Evolutionary conservation across 352 stramenopile genomes (phyloP).

Genomic region (Poterioochromonas sp.): DNA sequence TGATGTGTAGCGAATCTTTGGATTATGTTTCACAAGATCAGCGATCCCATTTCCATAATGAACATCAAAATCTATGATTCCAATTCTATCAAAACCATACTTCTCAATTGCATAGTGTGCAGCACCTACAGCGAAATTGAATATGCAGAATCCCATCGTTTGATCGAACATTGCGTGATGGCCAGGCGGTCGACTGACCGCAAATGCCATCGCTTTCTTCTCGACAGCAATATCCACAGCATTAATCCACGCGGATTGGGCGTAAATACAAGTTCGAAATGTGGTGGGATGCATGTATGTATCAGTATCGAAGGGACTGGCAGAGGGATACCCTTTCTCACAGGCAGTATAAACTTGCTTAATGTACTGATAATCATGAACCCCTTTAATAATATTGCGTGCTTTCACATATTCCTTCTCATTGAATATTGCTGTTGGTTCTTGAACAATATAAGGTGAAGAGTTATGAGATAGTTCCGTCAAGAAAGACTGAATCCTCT

Average conservation of each 20-base stretch:
- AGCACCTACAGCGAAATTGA: conserved; percentile 58
- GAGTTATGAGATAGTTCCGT: too few species aligned
- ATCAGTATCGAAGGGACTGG: conserved; percentile 36
- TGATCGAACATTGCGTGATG: conserved; percentile 62
- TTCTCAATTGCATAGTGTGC: conserved; percentile 19
- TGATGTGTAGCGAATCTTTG: conserved; percentile 13
- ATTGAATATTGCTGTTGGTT: background rate
- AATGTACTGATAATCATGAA: conserved; percentile 38
- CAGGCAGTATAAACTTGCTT: conserved; percentile 26
- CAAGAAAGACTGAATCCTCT: background rate
- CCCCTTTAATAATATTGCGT: conserved; percentile 20
- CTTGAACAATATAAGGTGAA: background rate
- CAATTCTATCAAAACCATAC: conserved; percentile 39
- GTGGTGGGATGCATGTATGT: conserved; percentile 35
- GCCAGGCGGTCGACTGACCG: conserved; percentile 67
- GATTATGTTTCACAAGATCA: conserved; percentile 38
- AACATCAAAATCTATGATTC: conserved; percentile 49
- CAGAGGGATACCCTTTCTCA: background rate
- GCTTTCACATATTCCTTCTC: background rate
- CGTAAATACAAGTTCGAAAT: conserved; percentile 32
- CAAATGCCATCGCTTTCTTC: conserved; percentile 50
- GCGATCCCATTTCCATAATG: conserved; percentile 48
- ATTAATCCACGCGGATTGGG: conserved; percentile 36
- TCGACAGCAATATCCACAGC: conserved; percentile 24
- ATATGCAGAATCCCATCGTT: conserved; percentile 66